Base-by-base conservation (phyloP, 352 stramenopile genomes). In the Globisporangium nunn region DNA sequence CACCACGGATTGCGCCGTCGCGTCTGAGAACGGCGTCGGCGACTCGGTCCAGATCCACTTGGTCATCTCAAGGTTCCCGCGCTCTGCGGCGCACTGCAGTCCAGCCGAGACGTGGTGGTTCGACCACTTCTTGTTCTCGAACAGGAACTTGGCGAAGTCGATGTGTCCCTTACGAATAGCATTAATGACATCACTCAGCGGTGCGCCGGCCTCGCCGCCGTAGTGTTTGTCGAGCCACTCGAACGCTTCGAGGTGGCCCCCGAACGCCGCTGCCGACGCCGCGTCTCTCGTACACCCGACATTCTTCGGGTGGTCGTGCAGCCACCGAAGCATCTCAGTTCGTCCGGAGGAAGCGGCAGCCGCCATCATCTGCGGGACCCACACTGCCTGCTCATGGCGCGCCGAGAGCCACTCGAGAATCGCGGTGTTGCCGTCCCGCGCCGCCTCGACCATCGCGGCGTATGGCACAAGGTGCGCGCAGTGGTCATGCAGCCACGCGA, bases 151-250 rank as follows among this genome's bases (percentile, higher is more conserved):
- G 49, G 17, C 18, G 23, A 54, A 33, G 17, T 54, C 49, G 17
- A 54, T 44, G 49, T 54, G 49, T 6, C 49, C 49, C 7, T 54
- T 41, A 12, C 17, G 30, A n/a, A 58, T 11, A 10, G 37, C 52
- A 14, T 37, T 28, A 3, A 46, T 31, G 8, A 49, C 47, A 17
- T 40, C 29, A 6, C 31, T 37, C 47, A 40, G 14, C 12, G 31
- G 30, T 6, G 29, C 47, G 1, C 31, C 29, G 12, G 31, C 29
- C 10, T 52, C 47, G 3, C 30, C 17, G 28, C 47, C 29, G 31
- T 40, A 52, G 29, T 52, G 47, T 7, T 40, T 18, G 47, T 52
- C 47, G 11, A 52, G 47, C 47, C 47, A 52, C 47, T 52, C 30
- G 28, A 52, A 40, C 29, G 31, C 47, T 12, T 17, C 31, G 29